Evolutionary conservation across 139 green algal species (phyloP), one percentile per base, ranked within the genome.

Genomic region (Volvox reticuliferus): DNA sequence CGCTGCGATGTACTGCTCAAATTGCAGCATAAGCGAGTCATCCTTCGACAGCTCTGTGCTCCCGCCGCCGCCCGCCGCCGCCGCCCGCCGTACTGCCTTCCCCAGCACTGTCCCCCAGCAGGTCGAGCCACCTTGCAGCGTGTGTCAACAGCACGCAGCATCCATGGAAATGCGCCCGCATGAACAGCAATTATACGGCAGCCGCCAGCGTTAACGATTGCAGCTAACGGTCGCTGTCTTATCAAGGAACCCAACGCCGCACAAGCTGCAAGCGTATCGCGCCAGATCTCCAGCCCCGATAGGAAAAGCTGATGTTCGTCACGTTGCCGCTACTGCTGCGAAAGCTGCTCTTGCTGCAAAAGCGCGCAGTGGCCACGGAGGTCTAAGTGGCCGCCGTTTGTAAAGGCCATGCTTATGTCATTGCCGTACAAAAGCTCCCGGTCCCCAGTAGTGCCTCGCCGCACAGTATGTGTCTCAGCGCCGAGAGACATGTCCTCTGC

Each of bases 101-200:
- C 28, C 65, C 44, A n/a, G 13, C 36, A 24, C 33, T 1, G 22
- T 16, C n/a, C 63, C 12, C 32, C 33, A 28, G 65, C n/a, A n/a
- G 65, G 2, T 28, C 65, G 65, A 5, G 21, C 24, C 65, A 73
- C 21, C 65, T 73, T 73, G 2, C 68, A 80, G 12, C 67, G 67
- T 68, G 0, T 32, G 1, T 88, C 82, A 24, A 88, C 82, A 0
- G 82, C 82, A 20, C 67, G 44, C 82, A 88, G 33, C 82, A 83
- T 75, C 86, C 73, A 85, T 17, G 86, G 86, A 22, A 84, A 90
- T 14, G 61, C 86, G 6, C 86, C 86, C 18, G 86, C 86, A 36
- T 90, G 86, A 14, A 90, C 75, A 28, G 55, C 55, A 44, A 90
- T n/a, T n/a, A 90, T 65, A 30, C 32, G 22, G 76, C 76, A 79